Base-by-base conservation (phyloP, 2,329 filamentous ascomycete species). In the Xylaria arbuscula region DNA sequence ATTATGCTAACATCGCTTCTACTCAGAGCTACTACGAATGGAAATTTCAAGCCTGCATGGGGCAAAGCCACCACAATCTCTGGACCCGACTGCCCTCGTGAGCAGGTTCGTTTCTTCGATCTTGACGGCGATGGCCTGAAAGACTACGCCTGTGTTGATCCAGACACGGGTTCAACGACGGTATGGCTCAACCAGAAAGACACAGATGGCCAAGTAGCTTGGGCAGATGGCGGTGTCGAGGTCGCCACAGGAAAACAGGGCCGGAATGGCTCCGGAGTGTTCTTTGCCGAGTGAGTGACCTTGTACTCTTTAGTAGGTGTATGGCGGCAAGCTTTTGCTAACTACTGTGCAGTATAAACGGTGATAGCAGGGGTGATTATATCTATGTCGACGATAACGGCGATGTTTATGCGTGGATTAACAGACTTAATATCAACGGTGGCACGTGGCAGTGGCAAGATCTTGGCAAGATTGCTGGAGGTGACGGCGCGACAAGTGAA, bases 281-380 rank as follows among this genome's bases (percentile, higher is more conserved):
- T 53, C 6, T 62, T 62, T 34, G 59, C 34, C 22, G 59, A 62
- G 59, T 62, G n/a, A 42, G 59, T 62, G 34, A 6, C 17, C 22
- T 62, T 19, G 2, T 9, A 34, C 15, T 40, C 34, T 1, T 45
- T 48, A 17, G 10, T 40, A 17, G 4, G 13, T 15, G 10, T 34
- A 28, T 6, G 40, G 10, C 2, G 19, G 47, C 19, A 53, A 24
- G 24, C 15, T 6, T 3, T 2, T 24, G 28, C 28, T 55, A 13
- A 57, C 10, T 9, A n/a, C n/a, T 28, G 1, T 1, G 11, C 32
- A 57, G 53, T 57, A 48, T 55, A 22, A 63, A 63, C 10, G 61
- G 61, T 1, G 61, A 63, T 40, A 51, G 61, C 28, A 63, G 32
- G 53, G 61, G 47, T 38, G 61, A 63, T 32, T 63, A 63, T 32